Base-by-base conservation (phyloP, 1,284 basidiomycete species). In the Coniferiporia sulphurascens region DNA sequence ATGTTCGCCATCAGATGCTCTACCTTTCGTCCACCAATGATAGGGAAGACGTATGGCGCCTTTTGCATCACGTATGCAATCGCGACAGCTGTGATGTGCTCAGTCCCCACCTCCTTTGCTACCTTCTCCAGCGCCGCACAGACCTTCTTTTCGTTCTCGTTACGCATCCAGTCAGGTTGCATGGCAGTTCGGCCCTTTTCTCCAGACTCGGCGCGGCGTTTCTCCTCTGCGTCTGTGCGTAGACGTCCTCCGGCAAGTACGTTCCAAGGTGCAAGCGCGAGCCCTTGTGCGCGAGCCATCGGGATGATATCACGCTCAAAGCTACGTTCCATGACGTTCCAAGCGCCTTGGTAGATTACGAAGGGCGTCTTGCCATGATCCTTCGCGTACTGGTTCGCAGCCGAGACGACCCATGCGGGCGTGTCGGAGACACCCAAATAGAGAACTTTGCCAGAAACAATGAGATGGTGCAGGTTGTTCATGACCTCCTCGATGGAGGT, bases 401-500 rank as follows among this genome's bases (percentile, higher is more conserved):
- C 51, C 7, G 58, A 44, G 7, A 64, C 62, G 43, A 64, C 49
- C 62, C 62, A 64, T 4, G 63, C 63, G 6, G 72, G 72, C 43
- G 68, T 72, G 58, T 73, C 70, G 21, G 49, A 52, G 1, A 36
- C 22, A 7, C 51, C 56, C 27, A 78, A 68, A 58, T 79, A 78
- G 0, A 79, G 67, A 0, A 78, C 77, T 45, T 78, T 77, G 19
- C 77, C 74, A 15, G 67, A 64, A 27, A 66, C 65, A 34, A 79
- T 72, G n/a, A 78, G 67, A 19, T 63, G 65, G 63, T 80, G 73
- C 7, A 43, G 41, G 3, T 12, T 64, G 59, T 72, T 67, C 70
- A 74, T 73, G 34, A 74, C 64, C 63, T 73, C 72, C 52, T 69
- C 68, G 45, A 72, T 66, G n/a, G 65, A 65, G 4, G 70, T 72